Evolutionary conservation across 768 basidiomycete genomes (phyloP), one percentile per base, ranked within the genome.

Genomic region (Phaeotremella fagi): DNA sequence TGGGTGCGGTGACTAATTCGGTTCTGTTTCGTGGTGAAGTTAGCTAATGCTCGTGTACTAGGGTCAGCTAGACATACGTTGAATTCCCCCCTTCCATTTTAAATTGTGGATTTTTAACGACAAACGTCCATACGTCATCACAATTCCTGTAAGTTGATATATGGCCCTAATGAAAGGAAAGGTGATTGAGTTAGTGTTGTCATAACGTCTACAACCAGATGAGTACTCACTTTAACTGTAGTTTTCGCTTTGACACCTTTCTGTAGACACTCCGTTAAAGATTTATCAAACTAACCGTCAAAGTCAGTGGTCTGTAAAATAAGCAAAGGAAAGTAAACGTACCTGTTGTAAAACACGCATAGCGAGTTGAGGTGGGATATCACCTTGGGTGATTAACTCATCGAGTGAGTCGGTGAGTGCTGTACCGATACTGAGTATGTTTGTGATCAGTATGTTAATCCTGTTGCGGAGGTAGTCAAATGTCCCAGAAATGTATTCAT

Each of bases 261-360:
- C 41, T 88, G 84, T 79, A 99, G 84, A 41, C 84, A 90, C 66
- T 92, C 89, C 44, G 91, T 89, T 46, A 95, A 79, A 50, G 87
- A 88, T 77, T 92, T 94, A 80, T 97, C 94, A 75, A 95, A 98
- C 94, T 97, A 73, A 7, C 29, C 29, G 31, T 58, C 58, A 64
- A 52, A 44, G 18, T 43, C 31, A 31, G 14, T 1, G 46, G 15
- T 31, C 26, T 25, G 23, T 16, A 20, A 18, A 43, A 16, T 43
- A 42, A 9, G 3, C 15, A 18, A 27, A 45, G 26, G 37, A 33
- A 38, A 28, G 37, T 16, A n/a, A 26, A 16, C 27, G 45, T 23
- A 95, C 94, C 88, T 97, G 94, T 71, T 87, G 86, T 54, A 98
- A 77, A n/a, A 95, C 90, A 76, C 94, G 89, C 86, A 97, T 90